Base-by-base conservation (phyloP, 2,329 filamentous ascomycete species). In the Clathrospora elynae region DNA sequence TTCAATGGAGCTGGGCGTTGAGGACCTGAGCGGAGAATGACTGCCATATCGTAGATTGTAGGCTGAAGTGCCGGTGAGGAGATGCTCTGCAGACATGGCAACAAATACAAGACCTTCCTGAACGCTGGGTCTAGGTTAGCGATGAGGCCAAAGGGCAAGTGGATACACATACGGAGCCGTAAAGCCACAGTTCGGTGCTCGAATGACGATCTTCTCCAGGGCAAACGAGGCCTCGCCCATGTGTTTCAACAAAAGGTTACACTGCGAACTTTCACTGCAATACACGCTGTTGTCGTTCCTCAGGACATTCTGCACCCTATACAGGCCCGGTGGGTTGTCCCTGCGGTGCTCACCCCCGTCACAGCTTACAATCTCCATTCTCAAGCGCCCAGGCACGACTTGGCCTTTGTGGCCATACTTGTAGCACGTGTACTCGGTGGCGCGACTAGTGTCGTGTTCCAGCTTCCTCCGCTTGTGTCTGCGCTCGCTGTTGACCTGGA, bases 81-180 rank as follows among this genome's bases (percentile, higher is more conserved):
- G 74, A 47, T 93, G 85, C 55, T 95, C 84, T 24, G 85, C 81
- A 26, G 84, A 81, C 91, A 96, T 96, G 31, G 88, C 82, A 18
- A 97, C 80, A 63, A 96, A 96, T 1, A 97, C 82, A 79, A 96
- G 86, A 30, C 93, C 92, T 78, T 95, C 88, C 70, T 92, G 86
- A 38, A 96, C 85, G 39, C 88, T 92, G 65, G 2, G 36, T 11
- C 43, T 43, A 59, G 14, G 38, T 76, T 53, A 78, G 71, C 32
- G 46, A 30, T 26, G 25, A 22, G 38, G 46, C 42, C 39, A 43
- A 41, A 29, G 17, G 11, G 35, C n/a, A 25, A 32, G 16, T 12
- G 31, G 38, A 41, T 29, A 45, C 34, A 82, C 88, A 71, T 82
- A 95, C 88, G 90, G 90, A 57, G 89, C 85, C 47, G 90, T 91